A percentile compares a stretch with the other conserved stretches of the same genome.
phyloP scores from a whole-genome alignment of 495 filamentous ascomycete species.

The Tirmania nivea region DNA sequence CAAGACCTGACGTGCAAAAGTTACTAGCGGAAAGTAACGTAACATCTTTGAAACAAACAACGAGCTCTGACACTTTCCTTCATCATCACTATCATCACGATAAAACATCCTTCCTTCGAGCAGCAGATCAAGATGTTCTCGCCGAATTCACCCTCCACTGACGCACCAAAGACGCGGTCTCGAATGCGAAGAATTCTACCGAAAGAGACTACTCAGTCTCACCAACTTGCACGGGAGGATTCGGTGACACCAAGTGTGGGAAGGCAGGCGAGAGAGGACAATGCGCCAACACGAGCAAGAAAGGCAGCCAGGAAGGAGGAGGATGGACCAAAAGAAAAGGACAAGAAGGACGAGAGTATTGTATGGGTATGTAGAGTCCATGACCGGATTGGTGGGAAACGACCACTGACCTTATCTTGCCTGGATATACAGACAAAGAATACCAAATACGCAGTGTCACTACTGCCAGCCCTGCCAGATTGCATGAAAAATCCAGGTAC shows the following conservation, averaged over 20 bases:
- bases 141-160: background rate
- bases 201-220: background rate
- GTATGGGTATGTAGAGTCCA: conserved; percentile 9
- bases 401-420: background rate
- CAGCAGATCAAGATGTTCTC: background rate
- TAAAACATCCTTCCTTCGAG: background rate
- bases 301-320: background rate
- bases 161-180: background rate
- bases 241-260: background rate
- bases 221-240: background rate
- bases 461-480: conserved; percentile 60
- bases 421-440: conserved; percentile 46
- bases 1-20: background rate
- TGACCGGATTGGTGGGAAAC: background rate
- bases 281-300: background rate
- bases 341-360: conserved; percentile 12
- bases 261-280: background rate
- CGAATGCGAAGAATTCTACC: background rate
- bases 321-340: conserved; percentile 6
- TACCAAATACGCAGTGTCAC: conserved; percentile 65
- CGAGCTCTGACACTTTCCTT: background rate
- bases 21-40: background rate
- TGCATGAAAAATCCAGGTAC: conserved; percentile 29
- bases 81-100: background rate
- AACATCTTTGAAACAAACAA: background rate